These are phyloP conservation scores for Stentor coeruleus DNA, from an alignment of 73 alveolate species.

Conservation along the genomic window DNA sequence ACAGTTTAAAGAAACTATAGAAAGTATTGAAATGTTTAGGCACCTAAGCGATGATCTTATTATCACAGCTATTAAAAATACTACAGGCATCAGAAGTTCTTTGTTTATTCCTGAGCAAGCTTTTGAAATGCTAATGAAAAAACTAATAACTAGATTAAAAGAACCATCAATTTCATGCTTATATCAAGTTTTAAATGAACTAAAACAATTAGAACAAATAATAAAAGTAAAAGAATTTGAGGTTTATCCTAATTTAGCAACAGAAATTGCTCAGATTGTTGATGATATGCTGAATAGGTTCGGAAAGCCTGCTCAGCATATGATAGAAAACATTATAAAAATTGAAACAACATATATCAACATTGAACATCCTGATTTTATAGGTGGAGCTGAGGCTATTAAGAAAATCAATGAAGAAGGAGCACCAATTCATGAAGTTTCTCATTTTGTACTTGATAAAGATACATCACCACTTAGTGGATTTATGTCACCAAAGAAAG, in stretches of 20 bases:
- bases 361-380: slow-evolving; percentile 82
- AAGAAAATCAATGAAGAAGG: slow-evolving; percentile 13
- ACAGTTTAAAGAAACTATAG: slow-evolving; percentile 46
- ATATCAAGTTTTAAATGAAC: slow-evolving; percentile 63
- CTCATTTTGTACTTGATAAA: neutral
- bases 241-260: slow-evolving; percentile 49
- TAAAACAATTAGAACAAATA: slow-evolving; percentile 49
- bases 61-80: slow-evolving; percentile 63
- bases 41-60: slow-evolving; percentile 63
- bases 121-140: slow-evolving; percentile 61
- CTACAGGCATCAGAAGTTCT: slow-evolving; percentile 70
- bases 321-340: slow-evolving; percentile 62
- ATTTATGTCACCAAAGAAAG: too few relatives aligned
- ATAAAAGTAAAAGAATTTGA: slow-evolving; percentile 61
- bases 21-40: slow-evolving; percentile 63
- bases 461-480: neutral
- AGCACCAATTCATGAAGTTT: neutral
- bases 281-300: slow-evolving; percentile 57
- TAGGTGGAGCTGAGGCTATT: slow-evolving; percentile 31
- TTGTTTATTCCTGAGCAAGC: slow-evolving; percentile 87
- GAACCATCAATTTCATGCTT: slow-evolving; percentile 73
- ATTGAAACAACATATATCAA: slow-evolving; percentile 75
- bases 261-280: slow-evolving; percentile 53
- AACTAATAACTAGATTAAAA: slow-evolving; percentile 58
- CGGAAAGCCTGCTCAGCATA: slow-evolving; percentile 54